Evolutionary conservation across 108 stramenopile genomes (phyloP), one percentile per base, ranked within the genome.

Genomic region (Skeletonema marinoi): DNA sequence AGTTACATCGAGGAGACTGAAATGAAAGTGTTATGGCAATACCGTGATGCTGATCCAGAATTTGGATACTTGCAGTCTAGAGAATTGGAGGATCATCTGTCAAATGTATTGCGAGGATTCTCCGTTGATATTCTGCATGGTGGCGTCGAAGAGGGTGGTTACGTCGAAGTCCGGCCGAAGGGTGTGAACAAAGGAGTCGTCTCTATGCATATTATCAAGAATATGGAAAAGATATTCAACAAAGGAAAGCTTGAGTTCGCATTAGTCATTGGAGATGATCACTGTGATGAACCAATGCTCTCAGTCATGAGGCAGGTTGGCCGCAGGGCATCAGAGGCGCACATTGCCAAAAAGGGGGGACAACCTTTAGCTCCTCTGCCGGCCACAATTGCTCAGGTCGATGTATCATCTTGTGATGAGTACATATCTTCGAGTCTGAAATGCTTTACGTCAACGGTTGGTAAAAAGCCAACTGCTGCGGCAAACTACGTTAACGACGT

Each of bases 401-500:
- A 93, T 78, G 89, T 89, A 2, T 95, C 92, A 41, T 82, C 83
- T 36, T 91, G 84, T 74, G 93, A 89, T 64, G 79, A 75, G 29
- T 92, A 74, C 78, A 63, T 92, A 39, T 87, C 90, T 6, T 72
- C 87, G 8, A 72, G 89, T 38, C 64, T 95, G 71, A 81, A 90
- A 71, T 80, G 80, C 66, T 98, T 97, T 70, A 98, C 97, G 2
- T 87, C 89, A 35, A 98, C 97, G 3, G 97, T 99, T 32, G 99
- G 99, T 6, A 97, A 97, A 86, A 99, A 98, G 79, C 98, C 98
- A 4, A 92, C 93, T 67, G 94, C 90, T 16, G 99, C 99, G n/a
- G 91, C 90, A 3, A 92, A 88, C 67, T 99, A 96, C 74, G 71
- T 99, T 36, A 95, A 98, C 56, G 96, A 98, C 50, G 94, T 96